phyloP scores from a whole-genome alignment of 2,329 filamentous ascomycete species.

The Ceratocystis lukuohia region DNA sequence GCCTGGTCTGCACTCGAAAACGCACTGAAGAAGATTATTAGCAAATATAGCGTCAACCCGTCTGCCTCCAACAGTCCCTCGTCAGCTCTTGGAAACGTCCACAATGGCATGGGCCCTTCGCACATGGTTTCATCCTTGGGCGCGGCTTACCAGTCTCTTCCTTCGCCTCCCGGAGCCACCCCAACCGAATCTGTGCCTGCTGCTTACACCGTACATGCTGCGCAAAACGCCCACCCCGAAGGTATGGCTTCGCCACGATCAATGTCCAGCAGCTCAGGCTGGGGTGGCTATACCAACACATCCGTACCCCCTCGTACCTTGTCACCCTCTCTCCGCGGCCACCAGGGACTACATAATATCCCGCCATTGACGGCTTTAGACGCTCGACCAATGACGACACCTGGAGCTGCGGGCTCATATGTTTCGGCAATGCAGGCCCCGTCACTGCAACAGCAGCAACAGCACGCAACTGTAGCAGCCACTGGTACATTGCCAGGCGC shows the following conservation, averaged over 20 bases:
- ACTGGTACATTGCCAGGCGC: constrained; percentile 25
- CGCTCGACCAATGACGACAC: constrained; percentile 24
- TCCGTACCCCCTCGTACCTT: constrained; percentile 31
- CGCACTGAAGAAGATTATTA: constrained; percentile 94
- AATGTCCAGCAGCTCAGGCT: constrained; percentile 36
- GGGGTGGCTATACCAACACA: constrained; percentile 34
- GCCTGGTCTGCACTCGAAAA: constrained; percentile 81
- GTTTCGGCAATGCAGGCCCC: constrained; percentile 29
- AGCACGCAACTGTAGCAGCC: constrained; percentile 25
- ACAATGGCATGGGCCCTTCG: background rate
- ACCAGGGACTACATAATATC: constrained; percentile 21
- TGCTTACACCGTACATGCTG: constrained; percentile 28
- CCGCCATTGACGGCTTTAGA: constrained; percentile 32
- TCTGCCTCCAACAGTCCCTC: constrained; percentile 29
- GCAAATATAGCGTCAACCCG: constrained; percentile 65
- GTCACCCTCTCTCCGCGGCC: constrained; percentile 29
- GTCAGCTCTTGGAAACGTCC: constrained; percentile 18
- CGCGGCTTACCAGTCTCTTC: constrained; percentile 32
- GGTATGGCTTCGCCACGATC: constrained; percentile 41
- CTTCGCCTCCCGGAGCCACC: constrained; percentile 33
- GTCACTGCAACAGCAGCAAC: constrained; percentile 29
- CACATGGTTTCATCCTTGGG: constrained; percentile 32
- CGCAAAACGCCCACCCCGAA: constrained; percentile 33
- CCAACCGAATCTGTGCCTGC: constrained; percentile 27
- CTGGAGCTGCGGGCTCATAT: constrained; percentile 27